phyloP scores from a whole-genome alignment of 2,329 filamentous ascomycete species.

The Sporothrix inflata region DNA sequence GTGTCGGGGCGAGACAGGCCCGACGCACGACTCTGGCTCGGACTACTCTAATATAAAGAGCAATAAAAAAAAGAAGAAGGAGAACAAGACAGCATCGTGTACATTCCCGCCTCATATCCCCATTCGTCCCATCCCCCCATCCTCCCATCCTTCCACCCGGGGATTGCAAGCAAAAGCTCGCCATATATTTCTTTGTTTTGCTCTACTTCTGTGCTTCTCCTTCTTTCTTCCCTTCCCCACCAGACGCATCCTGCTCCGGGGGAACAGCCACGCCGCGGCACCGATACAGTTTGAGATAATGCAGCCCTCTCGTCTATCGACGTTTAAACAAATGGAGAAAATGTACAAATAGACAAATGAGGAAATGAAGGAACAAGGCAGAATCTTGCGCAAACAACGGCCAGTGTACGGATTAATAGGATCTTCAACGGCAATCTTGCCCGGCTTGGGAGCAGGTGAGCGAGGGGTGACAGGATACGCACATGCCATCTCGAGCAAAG shows the following conservation, averaged over 20 bases:
- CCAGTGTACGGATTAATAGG: not conserved
- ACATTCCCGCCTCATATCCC: not conserved
- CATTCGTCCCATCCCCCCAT: constrained; percentile 9
- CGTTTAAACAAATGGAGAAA: not conserved
- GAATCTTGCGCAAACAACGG: not conserved
- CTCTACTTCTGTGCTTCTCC: not conserved
- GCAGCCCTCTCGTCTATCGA: constrained; percentile 1
- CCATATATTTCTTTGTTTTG: not conserved
- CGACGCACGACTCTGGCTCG: not conserved
- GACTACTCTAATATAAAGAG: not conserved
- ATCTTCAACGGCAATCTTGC: not conserved
- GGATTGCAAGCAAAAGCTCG: not conserved
- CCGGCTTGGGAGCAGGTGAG: constrained; percentile 10
- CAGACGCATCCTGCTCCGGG: not conserved
- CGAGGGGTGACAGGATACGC: not conserved
- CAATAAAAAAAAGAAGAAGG: not conserved
- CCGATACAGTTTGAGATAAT: not conserved
- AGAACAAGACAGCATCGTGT: too few relatives aligned
- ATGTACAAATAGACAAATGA: not conserved
- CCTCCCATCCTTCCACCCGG: constrained; percentile 6
- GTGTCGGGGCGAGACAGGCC: constrained; percentile 10
- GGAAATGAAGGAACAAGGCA: not conserved
- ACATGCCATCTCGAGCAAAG: not conserved
- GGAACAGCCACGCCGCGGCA: not conserved
- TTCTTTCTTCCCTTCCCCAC: not conserved